Percentiles rank a stretch among this genome's conserved stretches.
Conservation (phyloP, 73 alveolate genomes). For the Symbiodinium natans region DNA sequence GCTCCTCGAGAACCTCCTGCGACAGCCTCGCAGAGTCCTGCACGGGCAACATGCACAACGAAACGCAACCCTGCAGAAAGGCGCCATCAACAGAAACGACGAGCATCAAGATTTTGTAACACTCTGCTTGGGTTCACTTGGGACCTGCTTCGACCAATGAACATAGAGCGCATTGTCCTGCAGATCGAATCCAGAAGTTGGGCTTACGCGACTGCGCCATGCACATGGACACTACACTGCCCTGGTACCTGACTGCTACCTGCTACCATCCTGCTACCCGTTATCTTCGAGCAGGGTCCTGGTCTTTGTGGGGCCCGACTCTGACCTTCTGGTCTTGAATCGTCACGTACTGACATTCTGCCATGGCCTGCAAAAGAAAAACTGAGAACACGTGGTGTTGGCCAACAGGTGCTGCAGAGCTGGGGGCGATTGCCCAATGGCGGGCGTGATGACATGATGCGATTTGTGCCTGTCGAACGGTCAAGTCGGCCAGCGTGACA, state of each 20-base stretch:
- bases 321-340: not conserved
- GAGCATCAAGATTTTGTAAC: no score
- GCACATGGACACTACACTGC: no score
- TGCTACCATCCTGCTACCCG: no score
- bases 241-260: no score
- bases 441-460: no score
- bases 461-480: not conserved
- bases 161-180: conserved; percentile 1
- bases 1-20: not conserved
- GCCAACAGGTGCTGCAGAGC: no score
- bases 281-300: not conserved
- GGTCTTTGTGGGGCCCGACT: not conserved
- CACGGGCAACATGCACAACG: not conserved
- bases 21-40: not conserved
- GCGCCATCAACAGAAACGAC: no score
- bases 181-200: no score
- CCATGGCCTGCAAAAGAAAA: not conserved
- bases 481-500: not conserved
- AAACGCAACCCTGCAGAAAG: not conserved
- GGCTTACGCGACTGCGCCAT: no score
- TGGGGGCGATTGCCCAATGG: no score
- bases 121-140: no score
- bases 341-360: not conserved
- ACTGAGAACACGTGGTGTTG: no score
- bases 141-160: not conserved